Percentiles rank a stretch among this genome's conserved stretches.
phyloP scores from a whole-genome alignment of 2,329 filamentous ascomycete species.

The Curvularia verruculosa region DNA sequence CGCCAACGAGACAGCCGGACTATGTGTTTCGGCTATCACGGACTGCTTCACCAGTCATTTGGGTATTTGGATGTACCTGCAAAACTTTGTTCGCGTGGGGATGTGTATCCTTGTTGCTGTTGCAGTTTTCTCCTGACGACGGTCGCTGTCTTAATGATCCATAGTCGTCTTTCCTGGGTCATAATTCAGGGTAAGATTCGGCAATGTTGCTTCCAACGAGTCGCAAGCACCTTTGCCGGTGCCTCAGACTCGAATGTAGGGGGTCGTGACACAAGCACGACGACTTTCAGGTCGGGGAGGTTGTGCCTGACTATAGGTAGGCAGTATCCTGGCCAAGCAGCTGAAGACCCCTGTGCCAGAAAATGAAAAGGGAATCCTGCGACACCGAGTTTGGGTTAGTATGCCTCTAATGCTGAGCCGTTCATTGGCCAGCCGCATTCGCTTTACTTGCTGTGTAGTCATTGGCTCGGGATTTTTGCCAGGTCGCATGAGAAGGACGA shows the following conservation, averaged over 20 bases:
- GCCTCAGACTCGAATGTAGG: neutral
- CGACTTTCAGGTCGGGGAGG: neutral
- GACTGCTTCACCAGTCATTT: neutral
- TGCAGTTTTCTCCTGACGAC: neutral
- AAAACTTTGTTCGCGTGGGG: neutral
- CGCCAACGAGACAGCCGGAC: neutral
- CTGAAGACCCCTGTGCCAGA: conserved; percentile 2
- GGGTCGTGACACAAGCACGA: conserved; percentile 3
- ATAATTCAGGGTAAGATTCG: neutral
- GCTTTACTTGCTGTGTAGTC: neutral
- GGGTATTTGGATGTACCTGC: neutral
- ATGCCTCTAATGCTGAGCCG: neutral
- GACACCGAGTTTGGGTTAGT: conserved; percentile 2
- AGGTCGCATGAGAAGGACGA: neutral
- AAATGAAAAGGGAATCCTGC: conserved; percentile 10
- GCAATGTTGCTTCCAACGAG: neutral
- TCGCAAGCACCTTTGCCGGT: neutral
- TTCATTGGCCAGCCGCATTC: conserved; percentile 2
- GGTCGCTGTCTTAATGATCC: neutral
- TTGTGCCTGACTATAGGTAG: neutral
- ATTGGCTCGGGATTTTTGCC: conserved; percentile 7
- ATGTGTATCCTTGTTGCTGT: neutral
- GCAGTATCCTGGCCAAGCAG: conserved; percentile 1
- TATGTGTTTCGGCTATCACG: neutral
- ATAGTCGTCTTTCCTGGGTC: neutral